Conservation (phyloP, 78 protist species). For the Dictyostelium intermedium region DNA sequence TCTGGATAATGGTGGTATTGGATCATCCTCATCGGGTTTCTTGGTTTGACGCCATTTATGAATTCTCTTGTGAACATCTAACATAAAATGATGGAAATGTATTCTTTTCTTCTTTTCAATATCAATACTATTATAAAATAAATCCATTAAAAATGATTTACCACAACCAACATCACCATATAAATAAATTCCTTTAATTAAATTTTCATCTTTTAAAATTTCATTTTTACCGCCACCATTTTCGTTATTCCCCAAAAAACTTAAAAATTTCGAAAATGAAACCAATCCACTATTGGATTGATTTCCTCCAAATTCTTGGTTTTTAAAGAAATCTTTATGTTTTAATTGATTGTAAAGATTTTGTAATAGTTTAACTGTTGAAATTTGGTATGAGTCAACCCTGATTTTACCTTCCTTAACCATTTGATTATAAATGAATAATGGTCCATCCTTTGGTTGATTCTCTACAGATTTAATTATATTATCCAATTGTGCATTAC, state of each 20-base stretch:
- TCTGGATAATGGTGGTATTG: constrained; percentile 85
- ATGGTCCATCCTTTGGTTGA: constrained; percentile 62
- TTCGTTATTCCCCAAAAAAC: not conserved
- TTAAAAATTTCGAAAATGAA: constrained; percentile 11
- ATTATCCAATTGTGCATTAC: not conserved
- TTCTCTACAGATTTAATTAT: not conserved
- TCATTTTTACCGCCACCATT: not conserved
- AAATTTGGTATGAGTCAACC: constrained; percentile 31
- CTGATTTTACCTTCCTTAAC: constrained; percentile 26
- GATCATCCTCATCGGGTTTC: constrained; percentile 55
- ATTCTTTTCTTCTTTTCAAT: constrained; percentile 81
- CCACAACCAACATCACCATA: constrained; percentile 95
- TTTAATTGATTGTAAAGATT: constrained; percentile 50
- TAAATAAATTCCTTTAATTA: constrained; percentile 88
- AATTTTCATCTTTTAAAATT: not conserved
- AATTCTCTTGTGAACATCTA: constrained; percentile 89
- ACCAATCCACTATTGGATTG: not conserved
- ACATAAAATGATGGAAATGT: constrained; percentile 95
- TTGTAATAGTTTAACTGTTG: constrained; percentile 65
- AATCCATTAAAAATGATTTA: constrained; percentile 94
- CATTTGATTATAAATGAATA: constrained; percentile 34
- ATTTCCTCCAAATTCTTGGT: not conserved
- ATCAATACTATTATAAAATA: constrained; percentile 83
- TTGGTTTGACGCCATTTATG: constrained; percentile 74
- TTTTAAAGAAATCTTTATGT: constrained; percentile 4